Base-by-base conservation (phyloP, 106 monocot species). In the Dendrobium catenatum region DNA sequence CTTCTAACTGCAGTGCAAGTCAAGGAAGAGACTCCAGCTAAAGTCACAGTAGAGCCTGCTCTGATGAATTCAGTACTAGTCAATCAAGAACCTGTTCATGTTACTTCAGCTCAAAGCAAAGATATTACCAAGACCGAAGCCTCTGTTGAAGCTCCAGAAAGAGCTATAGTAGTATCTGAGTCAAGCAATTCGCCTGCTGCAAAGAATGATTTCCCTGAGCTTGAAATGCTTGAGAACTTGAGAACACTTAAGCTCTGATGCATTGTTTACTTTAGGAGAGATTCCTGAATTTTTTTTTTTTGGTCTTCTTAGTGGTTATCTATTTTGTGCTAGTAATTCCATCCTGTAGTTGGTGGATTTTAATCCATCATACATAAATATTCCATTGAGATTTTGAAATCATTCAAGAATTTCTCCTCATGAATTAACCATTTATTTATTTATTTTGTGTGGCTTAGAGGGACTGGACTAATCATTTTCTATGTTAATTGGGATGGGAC, bases 161-260 rank as follows among this genome's bases (percentile, higher is more conserved):
- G 51, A 17, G 13, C 13, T 13, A 0, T 22, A 22, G 5, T 22
- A 1, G 4, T n/a, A 8, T 61, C 33, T 11, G 70, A 37, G 67
- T 27, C 5, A 11, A 27, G 27, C 67, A 27, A 27, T 27, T 24
- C 24, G 31, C 33, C 70, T 70, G 70, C 70, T 70, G 29, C 70
- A 61, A 61, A 61, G 6, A 37, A 70, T 37, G 70, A 70, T 70
- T 37, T 37, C 37, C 70, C 9, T n/a, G 61, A 61, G 70, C 70
- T 70, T 37, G 33, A 37, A 70, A 16, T 70, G 70, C 33, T 33
- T 16, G 33, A 70, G 33, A 37, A 70, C 70, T 33, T 70, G 37
- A 31, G 70, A 40, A 37, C 33, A 22, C 70, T 70, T 70, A 16
- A 33, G 70, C 70, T 70, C 70, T 70, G 37, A 70, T 70, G 70